phyloP scores from a whole-genome alignment of 768 basidiomycete genomes.

The Tricholoma sp. region DNA sequence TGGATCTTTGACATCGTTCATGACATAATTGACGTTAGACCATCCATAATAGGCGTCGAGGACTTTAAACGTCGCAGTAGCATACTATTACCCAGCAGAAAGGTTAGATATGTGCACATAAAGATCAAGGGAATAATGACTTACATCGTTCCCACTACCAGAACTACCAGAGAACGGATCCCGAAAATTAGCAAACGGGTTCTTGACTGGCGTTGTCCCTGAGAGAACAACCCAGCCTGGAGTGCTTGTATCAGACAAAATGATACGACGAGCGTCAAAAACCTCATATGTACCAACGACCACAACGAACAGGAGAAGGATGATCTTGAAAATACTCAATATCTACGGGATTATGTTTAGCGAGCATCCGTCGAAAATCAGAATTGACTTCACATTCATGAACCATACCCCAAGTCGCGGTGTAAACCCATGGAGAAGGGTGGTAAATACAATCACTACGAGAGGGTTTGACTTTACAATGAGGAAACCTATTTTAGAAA shows the following conservation, averaged over 20 bases:
- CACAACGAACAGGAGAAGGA: background rate
- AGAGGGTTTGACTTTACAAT: too few species aligned
- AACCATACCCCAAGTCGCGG: background rate
- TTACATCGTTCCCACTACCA: background rate
- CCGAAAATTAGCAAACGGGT: background rate
- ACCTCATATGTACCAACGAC: background rate
- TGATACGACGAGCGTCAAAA: background rate
- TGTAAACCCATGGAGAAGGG: background rate
- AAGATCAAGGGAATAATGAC: background rate
- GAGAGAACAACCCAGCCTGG: background rate
- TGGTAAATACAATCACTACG: too few species aligned
- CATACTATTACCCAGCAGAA: background rate
- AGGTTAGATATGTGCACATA: background rate
- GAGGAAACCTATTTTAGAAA: too few species aligned
- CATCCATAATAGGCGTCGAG: constrained; percentile 53
- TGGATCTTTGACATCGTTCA: constrained; percentile 61
- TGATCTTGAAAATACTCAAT: background rate
- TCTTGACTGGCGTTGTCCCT: background rate
- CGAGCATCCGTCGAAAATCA: background rate
- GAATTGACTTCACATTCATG: background rate
- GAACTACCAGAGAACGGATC: background rate
- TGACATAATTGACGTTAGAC: constrained; percentile 63
- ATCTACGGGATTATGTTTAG: background rate
- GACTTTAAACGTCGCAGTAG: constrained; percentile 28
- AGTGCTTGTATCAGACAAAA: constrained; percentile 6